Evolutionary conservation across 495 filamentous ascomycete species (phyloP), one percentile per base, ranked within the genome.

Genomic region (Apiosordaria backusii): DNA sequence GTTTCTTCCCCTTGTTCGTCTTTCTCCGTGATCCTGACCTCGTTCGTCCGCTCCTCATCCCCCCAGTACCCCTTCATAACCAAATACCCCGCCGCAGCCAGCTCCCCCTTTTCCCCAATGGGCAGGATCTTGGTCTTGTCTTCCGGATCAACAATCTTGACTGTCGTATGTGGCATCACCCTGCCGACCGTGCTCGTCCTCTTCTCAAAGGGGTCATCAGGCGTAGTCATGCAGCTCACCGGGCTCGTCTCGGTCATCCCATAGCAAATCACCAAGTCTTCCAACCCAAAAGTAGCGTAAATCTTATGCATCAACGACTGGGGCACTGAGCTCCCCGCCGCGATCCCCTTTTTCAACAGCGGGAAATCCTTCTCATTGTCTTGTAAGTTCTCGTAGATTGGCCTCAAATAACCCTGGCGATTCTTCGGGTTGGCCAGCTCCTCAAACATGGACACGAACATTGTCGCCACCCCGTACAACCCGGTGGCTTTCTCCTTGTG

Each of bases 241-340:
- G 95, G 95, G 58, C 86, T 89, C 0, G 95, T 99, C 77, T 99
- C 95, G 16, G 95, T 99, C 95, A 99, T 99, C 50, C 93, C 95
- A 76, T 99, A 99, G 81, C 95, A 97, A 70, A 97, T 97, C 0
- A 93, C 97, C 63, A 97, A 73, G 27, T 97, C 90, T 0, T 85
- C 87, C 27, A 99, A 79, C 58, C 96, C 96, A 4, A 97, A 79
- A n/a, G 74, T 81, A 45, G 79, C 80, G 70, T 94, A 90, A 18
- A 99, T 74, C 65, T 86, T 88, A 18, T 87, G 85, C 95, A 99
- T 97, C 24, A 99, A 75, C 63, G 91, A 86, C 4, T 88, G 83
- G 0, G 94, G 95, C 21, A 99, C 88, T 52, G 86, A 90, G 60
- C 86, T 90, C 18, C 95, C 95, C 0, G 94, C 92, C n/a, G 89